Evolutionary conservation across 306 rosid genomes (phyloP), one percentile per base, ranked within the genome.

Genomic region (Alnus rubra): DNA sequence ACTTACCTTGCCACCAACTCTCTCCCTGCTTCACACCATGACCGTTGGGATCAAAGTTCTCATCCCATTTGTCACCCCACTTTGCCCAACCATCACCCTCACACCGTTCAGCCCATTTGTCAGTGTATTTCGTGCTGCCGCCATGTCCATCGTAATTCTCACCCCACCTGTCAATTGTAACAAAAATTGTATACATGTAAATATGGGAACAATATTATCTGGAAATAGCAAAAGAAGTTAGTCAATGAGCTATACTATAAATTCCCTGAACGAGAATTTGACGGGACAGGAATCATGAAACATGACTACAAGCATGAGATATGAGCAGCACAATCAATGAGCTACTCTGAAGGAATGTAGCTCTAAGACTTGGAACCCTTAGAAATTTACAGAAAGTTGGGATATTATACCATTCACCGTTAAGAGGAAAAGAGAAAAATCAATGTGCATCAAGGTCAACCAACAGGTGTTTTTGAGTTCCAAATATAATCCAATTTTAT

Each of bases 41-140:
- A 11, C 82, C 44, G 37, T 88, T 90, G 30, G 81, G 88, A 77
- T 93, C 93, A 9, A 96, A 96, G 75, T 88, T 86, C 80, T 96
- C 99, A 73, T 96, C 99, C 99, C 99, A 96, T 85, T 96, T 96
- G 92, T 96, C 98, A 39, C 99, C 99, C 99, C 99, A 96, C 84
- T 93, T 96, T 39, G 90, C 83, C 99, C 98, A 93, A 44, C 93
- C 92, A 73, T 88, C 99, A 0, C 87, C 90, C 79, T 84, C 87
- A 1, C 76, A 76, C 23, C 97, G 90, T 78, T 96, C 99, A 0
- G 99, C 98, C 99, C 99, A 96, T 86, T 96, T 93, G 76, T 96
- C 99, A 0, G 98, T 91, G 93, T 96, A 96, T 78, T 96, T 96
- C 18, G 69, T 70, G 90, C 99, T 91, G 75, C 96, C 93, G 28